Base-by-base conservation (phyloP, 2,329 filamentous ascomycete species). In the Ceratocystis smalleyi region DNA sequence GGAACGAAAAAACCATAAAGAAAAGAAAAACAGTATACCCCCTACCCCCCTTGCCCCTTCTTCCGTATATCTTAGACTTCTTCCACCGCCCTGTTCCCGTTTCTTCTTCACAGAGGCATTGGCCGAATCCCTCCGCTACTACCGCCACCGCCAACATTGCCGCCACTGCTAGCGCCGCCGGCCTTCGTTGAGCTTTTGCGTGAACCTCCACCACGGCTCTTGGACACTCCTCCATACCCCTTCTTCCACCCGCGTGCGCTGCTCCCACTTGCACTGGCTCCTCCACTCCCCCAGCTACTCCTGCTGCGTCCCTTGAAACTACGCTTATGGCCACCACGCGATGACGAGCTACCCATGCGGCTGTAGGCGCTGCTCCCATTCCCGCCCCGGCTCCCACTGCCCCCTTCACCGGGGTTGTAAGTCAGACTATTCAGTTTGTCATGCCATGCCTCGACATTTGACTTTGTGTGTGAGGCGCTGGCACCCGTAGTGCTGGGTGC, bases 391-490 rank as follows among this genome's bases (percentile, higher is more conserved):
- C 57, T 17, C 19, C 51, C 19, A 32, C 63, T 30, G 32, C 49
- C 40, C 49, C 49, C 55, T 40, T 60, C 57, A 19, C 49, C 40
- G 15, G 62, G 51, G 10, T 57, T 59, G 19, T 35, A 57, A n/a
- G 54, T 35, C 5, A 57, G 54, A n/a, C 54, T 60, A 30, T 66
- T 54, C 5, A 66, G 61, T 17, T 63, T 59, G 8, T 54, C 43
- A 61, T 63, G 62, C 45, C 59, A 64, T 30, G 47, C 62, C n/a
- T 35, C 35, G 30, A 61, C 55, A 12, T 30, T 51, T 24, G 65
- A 51, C 8, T 55, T 43, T n/a, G 43, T 19, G 71, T 43, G 67
- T 69, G 61, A 71, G 12, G 45, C 47, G 22, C 17, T 15, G 3
- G 19, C 22, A 27, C 10, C 10, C 19, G 19, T 12, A 19, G 47